phyloP scores from a whole-genome alignment of 179 eudicot species.

The Vitellaria paradoxa region DNA sequence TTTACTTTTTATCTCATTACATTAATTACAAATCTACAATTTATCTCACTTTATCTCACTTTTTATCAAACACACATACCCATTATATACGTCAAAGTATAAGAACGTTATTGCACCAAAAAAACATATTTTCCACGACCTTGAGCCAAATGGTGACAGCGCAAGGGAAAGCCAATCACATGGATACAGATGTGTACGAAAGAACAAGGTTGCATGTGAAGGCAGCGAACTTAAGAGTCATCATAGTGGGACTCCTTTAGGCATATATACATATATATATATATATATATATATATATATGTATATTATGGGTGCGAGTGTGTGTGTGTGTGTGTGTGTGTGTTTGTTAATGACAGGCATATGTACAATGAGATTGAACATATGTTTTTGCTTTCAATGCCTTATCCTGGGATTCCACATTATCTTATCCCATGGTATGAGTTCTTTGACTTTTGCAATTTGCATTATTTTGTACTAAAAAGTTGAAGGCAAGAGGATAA shows the following conservation, averaged over 20 bases:
- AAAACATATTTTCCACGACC: slow-evolving; percentile 1
- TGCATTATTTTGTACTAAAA: neutral
- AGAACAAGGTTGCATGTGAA: neutral
- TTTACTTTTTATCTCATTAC: too few relatives aligned
- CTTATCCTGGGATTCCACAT: slow-evolving; percentile 36
- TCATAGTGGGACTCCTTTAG: neutral
- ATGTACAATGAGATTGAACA: too few relatives aligned
- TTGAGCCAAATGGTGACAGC: neutral
- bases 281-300: too few relatives aligned
- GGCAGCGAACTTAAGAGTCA: neutral
- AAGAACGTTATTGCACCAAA: neutral
- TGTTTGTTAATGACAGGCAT: too few relatives aligned
- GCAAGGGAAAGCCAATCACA: neutral
- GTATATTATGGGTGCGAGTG: too few relatives aligned
- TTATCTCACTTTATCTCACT: too few relatives aligned
- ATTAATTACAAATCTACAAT: too few relatives aligned
- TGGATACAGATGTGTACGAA: neutral
- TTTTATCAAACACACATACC: too few relatives aligned
- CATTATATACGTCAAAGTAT: too few relatives aligned
- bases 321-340: too few relatives aligned
- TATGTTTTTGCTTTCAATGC: neutral
- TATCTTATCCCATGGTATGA: slow-evolving; percentile 28
- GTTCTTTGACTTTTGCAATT: slow-evolving; percentile 12
- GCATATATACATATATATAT: too few relatives aligned
- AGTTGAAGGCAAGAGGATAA: slow-evolving; percentile 24